Evolutionary conservation across 176 grass and related monocot genomes (phyloP), one percentile per base, ranked within the genome.

Genomic region (Oryza glaberrima): DNA sequence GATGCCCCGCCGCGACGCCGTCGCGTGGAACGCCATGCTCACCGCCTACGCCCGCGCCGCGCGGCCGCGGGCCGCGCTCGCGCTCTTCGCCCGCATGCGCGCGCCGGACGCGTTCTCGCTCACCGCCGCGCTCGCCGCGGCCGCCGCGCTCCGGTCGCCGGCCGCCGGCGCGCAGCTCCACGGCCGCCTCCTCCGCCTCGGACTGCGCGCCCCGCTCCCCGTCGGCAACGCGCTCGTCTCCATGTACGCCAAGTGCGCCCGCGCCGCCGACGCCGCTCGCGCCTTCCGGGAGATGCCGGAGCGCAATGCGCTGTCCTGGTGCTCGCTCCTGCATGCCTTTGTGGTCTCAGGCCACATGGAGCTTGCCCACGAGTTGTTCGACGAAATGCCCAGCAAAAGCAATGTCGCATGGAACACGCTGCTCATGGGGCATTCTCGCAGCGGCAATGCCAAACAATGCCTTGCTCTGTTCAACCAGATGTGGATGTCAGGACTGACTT

Each of bases 1-100:
- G 34, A 89, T 94, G 89, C 89, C 87, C 20, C 69, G 51, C 68
- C 78, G 78, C 69, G 92, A 94, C 78, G 68, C 78, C 41, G 78
- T 94, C 43, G 87, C 84, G 6, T 92, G 92, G 92, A 94, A 94
- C 81, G 87, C 92, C 25, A 94, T 94, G 89, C 84, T 94, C 89
- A 91, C 89, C 15, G 80, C 89, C 45, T 94, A 94, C 49, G 75
- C 73, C 26, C 81, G 75, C 54, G 88, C 87, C 34, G 87, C 64
- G 2, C 77, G 13, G 12, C 87, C 92, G 11, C 76, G 69, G 34
- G 83, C 83, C 15, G 64, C 89, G 6, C 84, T 94, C 16, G 40
- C n/a, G 9, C 81, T 94, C 54, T 94, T 94, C 73, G 47, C 81
- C 32, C 20, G 52, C n/a, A 84, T 86, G 77, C 71, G 64, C 15